Base-by-base conservation (phyloP, 139 green algal genomes). In the Limnomonas spitsbergensis region DNA sequence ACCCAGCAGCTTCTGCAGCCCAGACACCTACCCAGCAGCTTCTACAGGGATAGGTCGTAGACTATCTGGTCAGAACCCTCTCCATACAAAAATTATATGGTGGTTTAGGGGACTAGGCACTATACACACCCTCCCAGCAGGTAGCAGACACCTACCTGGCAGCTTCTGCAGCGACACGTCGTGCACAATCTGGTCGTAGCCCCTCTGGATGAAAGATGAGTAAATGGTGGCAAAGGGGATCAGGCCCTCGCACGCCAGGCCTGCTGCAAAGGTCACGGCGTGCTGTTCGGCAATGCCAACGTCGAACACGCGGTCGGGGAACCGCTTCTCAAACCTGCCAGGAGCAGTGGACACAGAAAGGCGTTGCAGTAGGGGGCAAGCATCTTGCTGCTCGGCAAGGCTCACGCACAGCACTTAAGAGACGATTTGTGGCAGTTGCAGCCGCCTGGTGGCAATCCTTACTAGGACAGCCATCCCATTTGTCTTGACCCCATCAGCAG, bases 281-380 rank as follows among this genome's bases (percentile, higher is more conserved):
- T 99, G 95, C 91, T 99, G 96, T 88, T 99, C 96, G 1, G 96
- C 96, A 78, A 99, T 99, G 81, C 96, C 96, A 7, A 98, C 96
- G 75, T 99, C 96, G 79, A 96, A 99, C 52, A 92, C 93, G 31
- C 96, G 90, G 39, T 96, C 93, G 0, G 92, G 91, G 85, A 94
- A 98, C 53, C 76, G 75, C 82, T 93, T 90, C 82, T 94, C 84
- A 83, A 91, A 91, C 87, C 92, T 79, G 89, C 9, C 14, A 20
- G 47, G 47, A 61, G 47, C 47, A 14, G 20, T 14, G 47, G 20
- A 61, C 47, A 79, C 56, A 85, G 79, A 27, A 92, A 79, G 26
- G 53, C 82, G 3, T 89, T 77, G 20, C n/a, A n/a, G 53, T 2
- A 9, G 34, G 66, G 2, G 9, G 9, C 56, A 61, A 61, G 14